Base-by-base conservation (phyloP, 2,329 filamentous ascomycete species). In the Calonectria henricotiae region DNA sequence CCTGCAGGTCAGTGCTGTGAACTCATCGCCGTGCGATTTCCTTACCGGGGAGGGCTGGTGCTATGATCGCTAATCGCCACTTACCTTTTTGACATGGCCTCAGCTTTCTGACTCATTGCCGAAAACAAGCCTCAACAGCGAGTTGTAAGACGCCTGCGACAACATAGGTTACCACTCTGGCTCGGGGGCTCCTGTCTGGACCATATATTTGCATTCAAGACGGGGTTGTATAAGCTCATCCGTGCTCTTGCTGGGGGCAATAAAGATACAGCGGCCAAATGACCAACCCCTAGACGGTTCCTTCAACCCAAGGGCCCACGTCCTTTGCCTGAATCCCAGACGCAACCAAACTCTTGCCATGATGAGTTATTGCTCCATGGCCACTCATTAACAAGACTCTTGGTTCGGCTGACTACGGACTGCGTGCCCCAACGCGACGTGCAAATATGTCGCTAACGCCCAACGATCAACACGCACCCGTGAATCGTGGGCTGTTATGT, bases 1-100 rank as follows among this genome's bases (percentile, higher is more conserved):
- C 67, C 54, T 65, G 62, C 65, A 63, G 39, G 30, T 27, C 8
- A 39, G 32, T 4, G 41, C 30, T 27, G 17, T 61, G 62, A 65
- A 39, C 60, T 23, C 62, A 61, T 60, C 49, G 30, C 41, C 32
- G 35, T 60, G 61, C 49, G 51, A 51, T 61, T 68, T 51, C 58
- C 46, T 37, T 17, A n/a, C 9, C 15, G 17, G 23, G 37, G 37
- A 46, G 30, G 30, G 27, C 15, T n/a, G 47, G 17, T 43, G 60
- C 60, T 55, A 58, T 58, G 60, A 9, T 20, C 30, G 15, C 17
- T 5, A 13, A 12, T 43, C 60, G 39, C 17, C 66, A 49, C 20
- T 37, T 25, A 35, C 30, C 30, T 8, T 20, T 20, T 54, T 30
- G n/a, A 37, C 15, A 49, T 49, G 49, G 55, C 55, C 32, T 39